phyloP scores from a whole-genome alignment of 1,139 yeast genomes.

The Candida frijolesensis region DNA sequence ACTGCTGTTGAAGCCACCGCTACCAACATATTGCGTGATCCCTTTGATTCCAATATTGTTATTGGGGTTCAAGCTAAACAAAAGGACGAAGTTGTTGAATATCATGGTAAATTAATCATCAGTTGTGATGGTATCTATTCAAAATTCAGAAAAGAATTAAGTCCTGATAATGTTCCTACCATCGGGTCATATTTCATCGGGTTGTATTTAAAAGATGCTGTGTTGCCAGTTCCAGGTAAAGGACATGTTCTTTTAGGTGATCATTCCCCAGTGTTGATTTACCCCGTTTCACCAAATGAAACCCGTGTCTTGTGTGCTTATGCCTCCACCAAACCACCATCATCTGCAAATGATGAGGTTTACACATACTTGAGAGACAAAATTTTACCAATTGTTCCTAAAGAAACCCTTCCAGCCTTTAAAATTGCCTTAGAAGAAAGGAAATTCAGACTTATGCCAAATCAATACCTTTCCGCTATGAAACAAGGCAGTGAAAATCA shows the following conservation, averaged over 20 bases:
- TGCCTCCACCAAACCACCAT: slow-evolving; percentile 74
- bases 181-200: slow-evolving; percentile 90
- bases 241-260: slow-evolving; percentile 91
- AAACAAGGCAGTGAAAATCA: slow-evolving; percentile 52
- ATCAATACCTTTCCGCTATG: slow-evolving; percentile 83
- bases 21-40: slow-evolving; percentile 55
- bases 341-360: slow-evolving; percentile 58
- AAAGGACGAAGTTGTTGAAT: slow-evolving; percentile 26
- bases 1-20: slow-evolving; percentile 84
- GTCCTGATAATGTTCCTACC: slow-evolving; percentile 57
- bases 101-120: slow-evolving; percentile 65
- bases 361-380: slow-evolving; percentile 57
- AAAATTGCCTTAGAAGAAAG: slow-evolving; percentile 40
- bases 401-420: slow-evolving; percentile 65
- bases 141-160: slow-evolving; percentile 78
- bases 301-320: slow-evolving; percentile 91
- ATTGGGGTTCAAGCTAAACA: slow-evolving; percentile 62
- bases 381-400: slow-evolving; percentile 75
- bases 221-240: slow-evolving; percentile 68
- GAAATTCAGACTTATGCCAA: slow-evolving; percentile 87
- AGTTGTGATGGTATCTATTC: slow-evolving; percentile 95
- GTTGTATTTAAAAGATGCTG: slow-evolving; percentile 69
- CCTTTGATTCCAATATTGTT: slow-evolving; percentile 53
- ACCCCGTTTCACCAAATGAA: slow-evolving; percentile 81
- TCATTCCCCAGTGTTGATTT: slow-evolving; percentile 85